Percentiles rank a stretch among this genome's conserved stretches.
Evolutionary conservation across 805 yeast species (phyloP).

Genomic region (Ascoidea rubescens): DNA sequence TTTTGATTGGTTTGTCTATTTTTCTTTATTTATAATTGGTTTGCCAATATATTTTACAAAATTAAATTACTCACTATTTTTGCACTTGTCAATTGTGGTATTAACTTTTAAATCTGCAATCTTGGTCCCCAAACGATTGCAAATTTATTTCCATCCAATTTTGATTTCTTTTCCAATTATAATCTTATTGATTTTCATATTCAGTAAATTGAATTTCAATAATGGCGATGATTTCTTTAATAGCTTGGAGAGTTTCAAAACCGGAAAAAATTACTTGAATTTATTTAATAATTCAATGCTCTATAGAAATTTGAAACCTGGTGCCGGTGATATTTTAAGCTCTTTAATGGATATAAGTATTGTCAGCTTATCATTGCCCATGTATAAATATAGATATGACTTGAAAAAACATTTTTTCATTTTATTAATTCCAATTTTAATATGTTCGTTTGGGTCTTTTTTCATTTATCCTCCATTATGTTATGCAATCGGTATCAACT

Average conservation of each 20-base stretch:
- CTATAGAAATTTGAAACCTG: constrained; percentile 37
- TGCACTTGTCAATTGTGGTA: constrained; percentile 49
- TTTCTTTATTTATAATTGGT: constrained; percentile 34
- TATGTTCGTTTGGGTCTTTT: constrained; percentile 42
- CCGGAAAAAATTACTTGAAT: constrained; percentile 52
- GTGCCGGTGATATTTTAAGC: constrained; percentile 66
- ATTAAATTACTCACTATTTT: constrained; percentile 41
- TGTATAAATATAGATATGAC: constrained; percentile 61
- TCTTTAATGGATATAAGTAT: constrained; percentile 67
- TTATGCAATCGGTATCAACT: constrained; percentile 46
- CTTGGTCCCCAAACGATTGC: constrained; percentile 31
- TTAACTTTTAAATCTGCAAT: constrained; percentile 37
- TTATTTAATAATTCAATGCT: constrained; percentile 29
- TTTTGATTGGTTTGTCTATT: constrained; percentile 43
- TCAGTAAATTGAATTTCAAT: constrained; percentile 18
- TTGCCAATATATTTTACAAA: constrained; percentile 42
- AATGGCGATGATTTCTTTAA: constrained; percentile 32
- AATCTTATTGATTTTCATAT: constrained; percentile 47
- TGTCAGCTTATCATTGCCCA: constrained; percentile 62
- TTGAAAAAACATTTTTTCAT: constrained; percentile 42
- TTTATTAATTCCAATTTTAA: constrained; percentile 43
- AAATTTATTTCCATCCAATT: constrained; percentile 55
- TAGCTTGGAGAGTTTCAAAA: constrained; percentile 41
- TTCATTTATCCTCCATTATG: constrained; percentile 62
- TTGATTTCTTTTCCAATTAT: constrained; percentile 50